Percentiles rank a stretch among this genome's conserved stretches.
phyloP scores from a whole-genome alignment of 176 grass and related monocot species.

The Aegilops sharonensis region DNA sequence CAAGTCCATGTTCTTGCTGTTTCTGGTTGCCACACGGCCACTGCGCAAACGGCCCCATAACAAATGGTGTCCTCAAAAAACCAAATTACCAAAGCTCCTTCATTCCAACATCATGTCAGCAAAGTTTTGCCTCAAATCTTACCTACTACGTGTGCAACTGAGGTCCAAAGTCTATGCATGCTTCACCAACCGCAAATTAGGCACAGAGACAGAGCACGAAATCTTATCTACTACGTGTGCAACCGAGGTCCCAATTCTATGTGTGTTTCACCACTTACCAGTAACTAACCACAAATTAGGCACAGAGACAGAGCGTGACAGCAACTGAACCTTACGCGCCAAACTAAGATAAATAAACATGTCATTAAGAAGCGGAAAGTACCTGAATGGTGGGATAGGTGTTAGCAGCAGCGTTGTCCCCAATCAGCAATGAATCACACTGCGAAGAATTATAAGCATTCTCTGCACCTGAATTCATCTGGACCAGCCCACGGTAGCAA shows the following conservation, averaged over 20 bases:
- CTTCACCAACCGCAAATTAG: not conserved
- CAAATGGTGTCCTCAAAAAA: not conserved
- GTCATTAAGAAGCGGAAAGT: not conserved
- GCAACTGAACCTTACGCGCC: not conserved
- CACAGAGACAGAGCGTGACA: not conserved
- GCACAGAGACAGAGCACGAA: not conserved
- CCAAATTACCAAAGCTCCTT: not conserved
- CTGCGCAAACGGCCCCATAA: not conserved
- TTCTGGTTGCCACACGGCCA: not conserved
- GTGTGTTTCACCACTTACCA: not conserved
- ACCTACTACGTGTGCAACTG: not conserved
- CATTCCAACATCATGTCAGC: not conserved
- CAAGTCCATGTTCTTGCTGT: not conserved
- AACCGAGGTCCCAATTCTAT: not conserved
- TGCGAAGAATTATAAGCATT: constrained; percentile 93
- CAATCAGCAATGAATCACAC: constrained; percentile 98
- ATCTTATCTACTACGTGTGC: not conserved
- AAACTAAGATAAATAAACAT: not conserved
- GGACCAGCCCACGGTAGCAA: constrained; percentile 92
- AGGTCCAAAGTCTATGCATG: not conserved
- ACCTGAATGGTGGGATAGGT: constrained; percentile 97
- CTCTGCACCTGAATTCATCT: constrained; percentile 64
- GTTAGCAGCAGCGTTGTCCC: constrained; percentile 89
- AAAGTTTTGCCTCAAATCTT: not conserved
- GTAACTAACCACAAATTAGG: not conserved